phyloP scores from a whole-genome alignment of 495 filamentous ascomycete species.

The Lindgomyces ingoldianus region DNA sequence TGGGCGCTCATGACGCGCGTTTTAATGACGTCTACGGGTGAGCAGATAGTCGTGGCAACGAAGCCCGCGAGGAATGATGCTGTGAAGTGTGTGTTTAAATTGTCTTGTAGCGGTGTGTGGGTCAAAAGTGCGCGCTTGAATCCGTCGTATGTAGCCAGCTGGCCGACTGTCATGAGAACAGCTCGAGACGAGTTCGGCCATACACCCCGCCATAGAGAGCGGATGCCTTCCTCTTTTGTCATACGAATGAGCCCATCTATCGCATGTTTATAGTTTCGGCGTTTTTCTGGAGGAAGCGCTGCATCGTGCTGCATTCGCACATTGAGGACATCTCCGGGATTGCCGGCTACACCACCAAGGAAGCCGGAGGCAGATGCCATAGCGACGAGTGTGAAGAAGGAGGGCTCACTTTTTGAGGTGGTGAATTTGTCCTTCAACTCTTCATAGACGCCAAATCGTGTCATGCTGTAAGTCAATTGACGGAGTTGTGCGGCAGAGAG shows the following conservation, averaged over 20 bases:
- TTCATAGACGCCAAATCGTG: conserved; percentile 92
- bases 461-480: conserved; percentile 86
- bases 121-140: conserved; percentile 80
- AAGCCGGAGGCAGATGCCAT: conserved; percentile 84
- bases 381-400: conserved; percentile 70
- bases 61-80: conserved; percentile 86
- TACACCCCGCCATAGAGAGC: conserved; percentile 79
- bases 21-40: conserved; percentile 96
- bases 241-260: conserved; percentile 84
- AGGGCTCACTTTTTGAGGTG: conserved; percentile 53
- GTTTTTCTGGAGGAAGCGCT: conserved; percentile 68
- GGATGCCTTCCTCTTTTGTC: conserved; percentile 73
- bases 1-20: conserved; percentile 86
- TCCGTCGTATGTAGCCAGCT: conserved; percentile 87
- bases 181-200: conserved; percentile 89
- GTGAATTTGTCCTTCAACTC: conserved; percentile 75
- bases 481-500: conserved; percentile 90
- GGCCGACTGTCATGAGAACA: conserved; percentile 88
- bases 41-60: conserved; percentile 92
- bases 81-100: conserved; percentile 79
- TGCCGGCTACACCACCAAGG: conserved; percentile 85
- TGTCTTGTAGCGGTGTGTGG: conserved; percentile 69
- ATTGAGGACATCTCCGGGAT: conserved; percentile 93
- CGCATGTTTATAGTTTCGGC: conserved; percentile 86
- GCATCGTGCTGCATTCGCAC: conserved; percentile 98